phyloP scores from a whole-genome alignment of 1,284 basidiomycete genomes.

The Veloboletus limbatus region DNA sequence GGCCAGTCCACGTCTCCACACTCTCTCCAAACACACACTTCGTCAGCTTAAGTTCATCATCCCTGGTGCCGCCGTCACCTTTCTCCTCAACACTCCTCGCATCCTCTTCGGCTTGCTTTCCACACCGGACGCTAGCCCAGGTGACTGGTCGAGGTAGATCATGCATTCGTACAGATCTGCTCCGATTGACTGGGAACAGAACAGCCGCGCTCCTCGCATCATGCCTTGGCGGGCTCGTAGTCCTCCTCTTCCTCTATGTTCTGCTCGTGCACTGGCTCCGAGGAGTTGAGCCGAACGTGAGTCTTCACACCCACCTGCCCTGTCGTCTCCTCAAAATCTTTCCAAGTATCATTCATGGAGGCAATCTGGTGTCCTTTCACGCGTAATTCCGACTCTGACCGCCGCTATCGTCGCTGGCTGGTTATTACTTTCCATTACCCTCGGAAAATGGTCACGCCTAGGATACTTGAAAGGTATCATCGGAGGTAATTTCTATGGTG shows the following conservation, averaged over 20 bases:
- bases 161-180: not conserved
- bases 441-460: slow-evolving; percentile 61
- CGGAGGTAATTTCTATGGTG: slow-evolving; percentile 47
- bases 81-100: slow-evolving; percentile 53
- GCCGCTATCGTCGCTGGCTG: slow-evolving; percentile 67
- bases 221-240: slow-evolving; percentile 53
- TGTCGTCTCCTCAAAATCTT: slow-evolving; percentile 3
- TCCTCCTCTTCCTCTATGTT: slow-evolving; percentile 70
- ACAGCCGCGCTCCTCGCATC: slow-evolving; percentile 49
- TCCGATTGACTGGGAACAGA: slow-evolving; percentile 34
- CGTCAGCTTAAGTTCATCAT: slow-evolving; percentile 71
- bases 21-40: slow-evolving; percentile 47
- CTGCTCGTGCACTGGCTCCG: slow-evolving; percentile 60
- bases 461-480: slow-evolving; percentile 62
- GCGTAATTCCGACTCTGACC: slow-evolving; percentile 62
- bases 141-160: slow-evolving; percentile 52
- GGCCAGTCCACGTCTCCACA: slow-evolving; percentile 13
- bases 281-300: slow-evolving; percentile 65
- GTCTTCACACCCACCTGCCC: slow-evolving; percentile 26
- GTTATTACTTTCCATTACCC: slow-evolving; percentile 56
- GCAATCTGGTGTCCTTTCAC: slow-evolving; percentile 55
- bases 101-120: slow-evolving; percentile 46
- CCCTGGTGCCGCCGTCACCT: slow-evolving; percentile 61
- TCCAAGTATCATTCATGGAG: slow-evolving; percentile 63
- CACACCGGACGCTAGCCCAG: slow-evolving; percentile 25